These are phyloP conservation scores for Naganishia cerealis DNA, from an alignment of 1,284 basidiomycete genomes.

Conservation along the genomic window DNA sequence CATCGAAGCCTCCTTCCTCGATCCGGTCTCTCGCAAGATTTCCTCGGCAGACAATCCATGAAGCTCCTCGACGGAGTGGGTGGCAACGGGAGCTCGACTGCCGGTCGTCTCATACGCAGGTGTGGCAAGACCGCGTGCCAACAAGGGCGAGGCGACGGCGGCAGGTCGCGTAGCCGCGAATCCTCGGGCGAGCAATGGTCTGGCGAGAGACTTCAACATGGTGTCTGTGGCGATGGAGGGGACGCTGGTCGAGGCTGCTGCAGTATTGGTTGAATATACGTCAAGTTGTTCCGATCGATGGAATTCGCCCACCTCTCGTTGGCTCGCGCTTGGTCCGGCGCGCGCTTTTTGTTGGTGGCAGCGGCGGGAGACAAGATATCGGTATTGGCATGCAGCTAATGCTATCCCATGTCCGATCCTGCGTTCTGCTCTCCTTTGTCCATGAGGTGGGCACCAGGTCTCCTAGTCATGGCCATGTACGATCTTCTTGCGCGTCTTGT, in stretches of 20 bases:
- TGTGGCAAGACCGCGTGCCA: conserved; percentile 33
- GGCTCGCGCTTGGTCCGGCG: conserved; percentile 12
- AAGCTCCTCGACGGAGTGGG: conserved; percentile 58
- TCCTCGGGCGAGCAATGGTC: conserved; percentile 25
- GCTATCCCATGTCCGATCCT: not conserved
- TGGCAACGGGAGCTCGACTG: conserved; percentile 40
- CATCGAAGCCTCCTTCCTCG: conserved; percentile 75
- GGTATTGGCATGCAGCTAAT: not conserved
- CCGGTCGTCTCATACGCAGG: conserved; percentile 32
- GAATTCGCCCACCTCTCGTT: conserved; percentile 25
- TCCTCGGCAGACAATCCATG: conserved; percentile 74
- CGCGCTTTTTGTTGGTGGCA: not conserved
- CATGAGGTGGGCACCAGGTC: not conserved
- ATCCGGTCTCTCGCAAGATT: conserved; percentile 72
- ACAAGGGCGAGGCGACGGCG: conserved; percentile 10
- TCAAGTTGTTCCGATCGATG: conserved; percentile 3
- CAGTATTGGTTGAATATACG: not conserved
- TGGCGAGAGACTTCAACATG: conserved; percentile 31
- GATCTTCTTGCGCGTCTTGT: not conserved
- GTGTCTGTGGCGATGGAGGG: not conserved
- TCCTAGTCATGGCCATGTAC: not conserved
- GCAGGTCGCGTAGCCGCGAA: conserved; percentile 7
- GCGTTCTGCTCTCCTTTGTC: not conserved
- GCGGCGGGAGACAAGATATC: conserved; percentile 2
- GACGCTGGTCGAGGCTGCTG: not conserved